Percentiles rank a stretch among this genome's conserved stretches.
These are phyloP conservation scores for Agarophyton chilense DNA, from an alignment of 23 red algal species.

Conservation along the genomic window DNA sequence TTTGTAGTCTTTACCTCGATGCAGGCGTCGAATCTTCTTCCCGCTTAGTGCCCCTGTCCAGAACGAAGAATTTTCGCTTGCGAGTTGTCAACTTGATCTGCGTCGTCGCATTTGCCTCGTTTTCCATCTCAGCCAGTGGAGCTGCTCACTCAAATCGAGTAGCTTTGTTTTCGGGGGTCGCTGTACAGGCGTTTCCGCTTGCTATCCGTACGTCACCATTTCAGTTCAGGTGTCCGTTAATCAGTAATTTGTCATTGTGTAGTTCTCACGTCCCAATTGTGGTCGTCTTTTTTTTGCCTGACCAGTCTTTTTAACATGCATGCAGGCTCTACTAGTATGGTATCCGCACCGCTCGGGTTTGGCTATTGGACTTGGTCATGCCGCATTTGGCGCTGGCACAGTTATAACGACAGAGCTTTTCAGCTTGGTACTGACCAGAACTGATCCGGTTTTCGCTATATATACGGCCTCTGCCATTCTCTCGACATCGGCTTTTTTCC, in stretches of 20 bases:
- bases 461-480: constrained; percentile 1
- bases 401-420: too few relatives aligned
- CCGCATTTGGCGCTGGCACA: constrained; percentile 40
- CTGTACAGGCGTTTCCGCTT: constrained; percentile 31
- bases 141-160: neutral
- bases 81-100: constrained; percentile 6
- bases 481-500: neutral
- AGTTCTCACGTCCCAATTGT: neutral
- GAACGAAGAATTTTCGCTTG: neutral
- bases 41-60: neutral
- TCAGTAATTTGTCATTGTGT: too few relatives aligned
- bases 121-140: neutral
- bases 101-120: constrained; percentile 17
- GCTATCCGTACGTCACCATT: neutral
- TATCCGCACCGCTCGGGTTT: constrained; percentile 2
- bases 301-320: neutral
- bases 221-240: too few relatives aligned
- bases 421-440: neutral
- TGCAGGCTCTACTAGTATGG: constrained; percentile 23
- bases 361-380: constrained; percentile 26
- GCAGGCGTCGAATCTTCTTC: neutral
- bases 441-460: neutral
- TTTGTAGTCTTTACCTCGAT: constrained; percentile 20
- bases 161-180: neutral
- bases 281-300: neutral